Percentiles rank a stretch among this genome's conserved stretches.
phyloP scores from a whole-genome alignment of 2,329 filamentous ascomycete species.

The Daldinia eschscholtzii region DNA sequence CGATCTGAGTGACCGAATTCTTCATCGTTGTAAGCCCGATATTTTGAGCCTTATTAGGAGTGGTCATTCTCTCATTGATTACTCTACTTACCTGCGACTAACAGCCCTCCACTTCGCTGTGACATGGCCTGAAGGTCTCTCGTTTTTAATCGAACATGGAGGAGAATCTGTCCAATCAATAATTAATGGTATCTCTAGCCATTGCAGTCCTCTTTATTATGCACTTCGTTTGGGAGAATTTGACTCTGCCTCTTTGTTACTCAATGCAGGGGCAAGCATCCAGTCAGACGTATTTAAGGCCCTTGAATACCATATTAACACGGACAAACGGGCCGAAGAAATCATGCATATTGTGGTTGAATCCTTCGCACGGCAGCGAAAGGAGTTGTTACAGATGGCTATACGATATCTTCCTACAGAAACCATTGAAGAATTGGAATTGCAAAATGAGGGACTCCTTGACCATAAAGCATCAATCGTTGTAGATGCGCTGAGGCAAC shows the following conservation, averaged over 20 bases:
- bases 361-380: conserved; percentile 5
- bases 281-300: neutral
- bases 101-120: conserved; percentile 24
- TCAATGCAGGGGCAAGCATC: conserved; percentile 14
- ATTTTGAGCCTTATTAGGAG: conserved; percentile 11
- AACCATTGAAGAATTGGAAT: neutral
- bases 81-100: neutral
- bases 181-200: neutral
- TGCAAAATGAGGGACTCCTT: conserved; percentile 16
- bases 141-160: conserved; percentile 19
- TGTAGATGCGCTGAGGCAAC: conserved; percentile 7
- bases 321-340: too few relatives aligned
- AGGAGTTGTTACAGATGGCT: conserved; percentile 5
- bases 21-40: conserved; percentile 13
- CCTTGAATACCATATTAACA: too few relatives aligned
- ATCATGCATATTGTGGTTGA: conserved; percentile 1
- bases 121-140: conserved; percentile 27
- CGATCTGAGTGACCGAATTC: neutral
- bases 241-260: conserved; percentile 5
- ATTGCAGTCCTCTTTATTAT: neutral
- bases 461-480: conserved; percentile 22
- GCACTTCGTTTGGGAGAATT: neutral
- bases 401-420: conserved; percentile 10
- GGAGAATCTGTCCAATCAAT: conserved; percentile 11
- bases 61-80: conserved; percentile 4